Percentiles rank a stretch among this genome's conserved stretches.
These are phyloP conservation scores for Aurantiochytrium sp. DNA, from an alignment of 108 stramenopile species.

Conservation along the genomic window DNA sequence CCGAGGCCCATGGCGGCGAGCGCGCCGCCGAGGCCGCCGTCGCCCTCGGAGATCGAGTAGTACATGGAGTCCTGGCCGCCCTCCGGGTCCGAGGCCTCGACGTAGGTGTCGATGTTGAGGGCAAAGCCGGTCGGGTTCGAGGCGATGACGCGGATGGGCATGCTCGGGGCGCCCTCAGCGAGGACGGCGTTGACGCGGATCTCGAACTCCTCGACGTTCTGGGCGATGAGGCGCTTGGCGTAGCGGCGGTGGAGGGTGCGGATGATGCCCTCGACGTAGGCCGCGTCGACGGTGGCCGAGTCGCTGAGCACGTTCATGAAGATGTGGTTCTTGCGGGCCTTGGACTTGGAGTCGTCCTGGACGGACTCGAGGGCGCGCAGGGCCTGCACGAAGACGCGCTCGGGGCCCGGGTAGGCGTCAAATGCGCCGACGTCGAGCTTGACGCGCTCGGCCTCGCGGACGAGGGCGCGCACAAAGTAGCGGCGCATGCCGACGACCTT, in stretches of 20 bases:
- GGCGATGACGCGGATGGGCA: conserved; percentile 83
- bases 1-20: conserved; percentile 28
- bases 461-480: conserved; percentile 74
- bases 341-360: conserved; percentile 38
- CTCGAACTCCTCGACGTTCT: conserved; percentile 88
- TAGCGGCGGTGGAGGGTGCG: conserved; percentile 78
- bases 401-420: conserved; percentile 59
- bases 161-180: conserved; percentile 67
- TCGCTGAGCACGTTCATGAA: conserved; percentile 82
- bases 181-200: conserved; percentile 78
- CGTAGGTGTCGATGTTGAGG: conserved; percentile 88
- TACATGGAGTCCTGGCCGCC: conserved; percentile 53
- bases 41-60: conserved; percentile 62
- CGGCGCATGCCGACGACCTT: background rate
- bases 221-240: conserved; percentile 66
- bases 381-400: conserved; percentile 86
- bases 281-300: conserved; percentile 57
- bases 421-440: conserved; percentile 62
- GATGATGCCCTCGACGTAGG: conserved; percentile 75
- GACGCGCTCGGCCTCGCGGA: conserved; percentile 55
- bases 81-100: conserved; percentile 65
- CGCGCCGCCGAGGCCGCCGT: conserved; percentile 20
- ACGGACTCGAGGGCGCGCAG: conserved; percentile 81
- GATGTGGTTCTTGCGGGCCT: conserved; percentile 78
- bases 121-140: conserved; percentile 96